Percentiles rank a stretch among this genome's conserved stretches.
phyloP scores from a whole-genome alignment of 352 stramenopile genomes.

The Phytopythium chamaehyphon region DNA sequence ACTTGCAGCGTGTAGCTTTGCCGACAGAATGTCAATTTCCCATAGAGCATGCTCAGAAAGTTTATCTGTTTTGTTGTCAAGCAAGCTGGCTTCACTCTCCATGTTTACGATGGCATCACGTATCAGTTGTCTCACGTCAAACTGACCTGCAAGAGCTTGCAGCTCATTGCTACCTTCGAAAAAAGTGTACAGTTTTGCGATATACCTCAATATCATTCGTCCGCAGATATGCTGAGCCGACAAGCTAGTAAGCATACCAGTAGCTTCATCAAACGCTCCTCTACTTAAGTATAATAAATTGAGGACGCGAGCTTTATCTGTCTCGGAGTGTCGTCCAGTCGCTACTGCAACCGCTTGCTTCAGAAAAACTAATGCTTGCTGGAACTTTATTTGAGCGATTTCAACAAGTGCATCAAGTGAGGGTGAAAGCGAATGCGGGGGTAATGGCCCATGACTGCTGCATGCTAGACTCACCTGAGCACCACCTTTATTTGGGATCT shows the following conservation, averaged over 20 bases:
- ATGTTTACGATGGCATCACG: not conserved
- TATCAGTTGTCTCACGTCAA: not conserved
- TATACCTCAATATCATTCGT: not conserved
- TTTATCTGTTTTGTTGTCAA: not conserved
- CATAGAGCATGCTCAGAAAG: conserved; percentile 1
- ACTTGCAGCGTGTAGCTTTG: conserved; percentile 32
- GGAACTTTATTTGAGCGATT: conserved; percentile 29
- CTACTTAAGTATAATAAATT: not conserved
- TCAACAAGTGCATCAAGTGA: conserved; percentile 19
- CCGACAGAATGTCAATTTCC: conserved; percentile 24
- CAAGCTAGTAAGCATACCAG: not conserved
- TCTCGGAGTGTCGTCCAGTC: too few species aligned
- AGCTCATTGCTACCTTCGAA: not conserved
- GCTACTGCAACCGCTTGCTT: conserved; percentile 10
- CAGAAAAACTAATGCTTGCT: conserved; percentile 19
- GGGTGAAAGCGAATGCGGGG: not conserved
- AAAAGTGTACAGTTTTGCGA: not conserved
- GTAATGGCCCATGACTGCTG: not conserved
- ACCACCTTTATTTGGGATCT: too few species aligned
- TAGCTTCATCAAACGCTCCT: not conserved
- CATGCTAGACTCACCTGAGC: not conserved
- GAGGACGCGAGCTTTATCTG: not conserved
- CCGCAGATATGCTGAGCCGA: not conserved
- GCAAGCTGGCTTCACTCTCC: not conserved
- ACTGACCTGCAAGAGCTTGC: not conserved